Conservation (phyloP, 176 grass and related monocot genomes). For the Thinopyrum elongatum region DNA sequence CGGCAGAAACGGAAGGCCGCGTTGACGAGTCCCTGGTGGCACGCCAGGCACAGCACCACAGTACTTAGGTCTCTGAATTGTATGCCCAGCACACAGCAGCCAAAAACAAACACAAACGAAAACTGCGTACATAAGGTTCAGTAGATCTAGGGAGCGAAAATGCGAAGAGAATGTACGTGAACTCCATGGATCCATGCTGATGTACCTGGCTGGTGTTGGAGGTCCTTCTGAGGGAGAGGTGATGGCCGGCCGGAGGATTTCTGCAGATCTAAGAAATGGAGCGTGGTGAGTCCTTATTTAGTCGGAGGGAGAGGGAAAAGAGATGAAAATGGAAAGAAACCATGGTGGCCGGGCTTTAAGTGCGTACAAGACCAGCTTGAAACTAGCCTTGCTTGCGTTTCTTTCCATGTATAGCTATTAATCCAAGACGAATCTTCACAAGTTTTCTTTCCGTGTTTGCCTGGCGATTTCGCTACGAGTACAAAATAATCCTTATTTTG, state of each 20-base stretch:
- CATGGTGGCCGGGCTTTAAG: neutral
- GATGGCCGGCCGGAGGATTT: neutral
- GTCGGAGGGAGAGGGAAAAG: neutral
- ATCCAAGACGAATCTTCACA: neutral
- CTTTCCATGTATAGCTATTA: neutral
- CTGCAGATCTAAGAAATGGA: neutral
- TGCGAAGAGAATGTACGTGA: too few species aligned
- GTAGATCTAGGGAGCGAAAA: neutral
- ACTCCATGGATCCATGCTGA: neutral
- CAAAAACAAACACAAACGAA: neutral
- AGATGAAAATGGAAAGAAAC: neutral
- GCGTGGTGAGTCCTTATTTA: too few species aligned
- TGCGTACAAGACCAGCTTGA: neutral
- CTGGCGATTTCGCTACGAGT: too few species aligned
- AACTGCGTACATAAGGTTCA: neutral
- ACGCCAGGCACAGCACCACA: neutral
- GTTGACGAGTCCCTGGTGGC: neutral
- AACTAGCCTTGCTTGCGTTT: too few species aligned
- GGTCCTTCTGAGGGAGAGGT: neutral
- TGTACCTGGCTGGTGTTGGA: neutral
- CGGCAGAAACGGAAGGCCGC: slow-evolving; percentile 50
- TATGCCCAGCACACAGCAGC: too few species aligned
- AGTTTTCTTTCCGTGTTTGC: too few species aligned
- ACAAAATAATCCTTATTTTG: too few species aligned
- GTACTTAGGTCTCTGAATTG: neutral